phyloP scores from a whole-genome alignment of 2,329 filamentous ascomycete genomes.

The Calonectria henricotiae region DNA sequence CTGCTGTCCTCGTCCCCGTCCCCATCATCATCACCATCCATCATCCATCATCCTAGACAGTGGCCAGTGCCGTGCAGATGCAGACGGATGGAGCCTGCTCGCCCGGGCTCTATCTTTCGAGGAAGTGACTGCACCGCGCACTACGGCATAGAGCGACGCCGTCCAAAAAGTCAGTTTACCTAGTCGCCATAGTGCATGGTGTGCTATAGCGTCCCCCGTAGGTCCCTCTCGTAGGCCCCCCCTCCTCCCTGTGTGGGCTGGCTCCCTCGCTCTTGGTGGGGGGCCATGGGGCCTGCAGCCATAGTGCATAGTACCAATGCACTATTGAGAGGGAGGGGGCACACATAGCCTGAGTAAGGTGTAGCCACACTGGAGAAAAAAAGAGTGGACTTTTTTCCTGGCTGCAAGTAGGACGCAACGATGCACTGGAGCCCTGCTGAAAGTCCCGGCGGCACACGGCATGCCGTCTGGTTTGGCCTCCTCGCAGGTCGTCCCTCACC shows the following conservation, averaged over 20 bases:
- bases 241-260: conserved; percentile 1
- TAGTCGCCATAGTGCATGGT: conserved; percentile 24
- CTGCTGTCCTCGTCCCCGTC: conserved; percentile 1
- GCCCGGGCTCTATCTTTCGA: conserved; percentile 24
- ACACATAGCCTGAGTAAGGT: conserved; percentile 41
- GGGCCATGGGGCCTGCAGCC: conserved; percentile 44
- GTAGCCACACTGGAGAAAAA: conserved; percentile 21
- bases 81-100: conserved; percentile 34
- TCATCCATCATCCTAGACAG: conserved; percentile 22
- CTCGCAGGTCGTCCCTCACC: conserved; percentile 5
- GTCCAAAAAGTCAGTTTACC: conserved; percentile 24
- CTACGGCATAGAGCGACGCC: conserved; percentile 19
- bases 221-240: conserved; percentile 8
- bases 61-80: conserved; percentile 35
- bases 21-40: conserved; percentile 14
- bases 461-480: conserved; percentile 13
- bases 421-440: conserved; percentile 33
- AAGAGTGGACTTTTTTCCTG: conserved; percentile 31
- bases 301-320: conserved; percentile 37
- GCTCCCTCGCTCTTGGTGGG: conserved; percentile 49
- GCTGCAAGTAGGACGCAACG: conserved; percentile 25
- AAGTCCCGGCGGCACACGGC: conserved; percentile 27
- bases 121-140: conserved; percentile 18
- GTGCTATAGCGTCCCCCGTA: conserved; percentile 19
- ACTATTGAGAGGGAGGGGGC: conserved; percentile 34